Base-by-base conservation (phyloP, 495 filamentous ascomycete species). In the Lophium mytilinum region DNA sequence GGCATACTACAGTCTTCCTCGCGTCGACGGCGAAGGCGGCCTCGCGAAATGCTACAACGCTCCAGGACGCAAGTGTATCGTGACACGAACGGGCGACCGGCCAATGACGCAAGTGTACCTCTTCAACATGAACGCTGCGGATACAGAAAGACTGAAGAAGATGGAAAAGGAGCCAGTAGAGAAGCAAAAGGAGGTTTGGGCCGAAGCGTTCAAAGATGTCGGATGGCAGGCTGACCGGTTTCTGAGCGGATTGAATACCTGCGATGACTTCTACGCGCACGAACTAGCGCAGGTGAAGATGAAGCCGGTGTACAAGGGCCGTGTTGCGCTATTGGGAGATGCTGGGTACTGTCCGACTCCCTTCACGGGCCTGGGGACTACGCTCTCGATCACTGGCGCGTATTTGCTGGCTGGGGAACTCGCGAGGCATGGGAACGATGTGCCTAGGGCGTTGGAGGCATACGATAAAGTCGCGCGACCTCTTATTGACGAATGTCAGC, bases 201-300 rank as follows among this genome's bases (percentile, higher is more conserved):
- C 60, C 0, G 67, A 76, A n/a, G 53, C 68, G 1, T 79, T 79
- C 56, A 54, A 64, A 12, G 75, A 61, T 30, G 73, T 73, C 0
- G 76, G 75, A 5, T 82, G 78, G 76, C 58, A 75, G 59, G 60
- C 68, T 6, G 64, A 73, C 4, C 12, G 68, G 21, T 63, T 80
- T 30, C 17, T 80, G 9, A 66, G 72, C 6, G 73, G 58, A 1
- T 40, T 78, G 53, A 47, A 46, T 7, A 18, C 65, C 0, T 52
- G 73, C 7, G 66, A 77, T 1, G 76, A 83, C 60, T 79, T 80
- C 39, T 82, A 82, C 41, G 41, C 40, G 12, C 54, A 61, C n/a
- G 60, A 65, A 37, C 30, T 61, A 3, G 67, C 56, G 8, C 65
- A 64, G 36, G 53, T 63, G n/a, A 56, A 61, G n/a, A 42, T 60